These are phyloP conservation scores for Pterocarpus santalinus DNA, from an alignment of 306 rosid genomes.

Conservation along the genomic window DNA sequence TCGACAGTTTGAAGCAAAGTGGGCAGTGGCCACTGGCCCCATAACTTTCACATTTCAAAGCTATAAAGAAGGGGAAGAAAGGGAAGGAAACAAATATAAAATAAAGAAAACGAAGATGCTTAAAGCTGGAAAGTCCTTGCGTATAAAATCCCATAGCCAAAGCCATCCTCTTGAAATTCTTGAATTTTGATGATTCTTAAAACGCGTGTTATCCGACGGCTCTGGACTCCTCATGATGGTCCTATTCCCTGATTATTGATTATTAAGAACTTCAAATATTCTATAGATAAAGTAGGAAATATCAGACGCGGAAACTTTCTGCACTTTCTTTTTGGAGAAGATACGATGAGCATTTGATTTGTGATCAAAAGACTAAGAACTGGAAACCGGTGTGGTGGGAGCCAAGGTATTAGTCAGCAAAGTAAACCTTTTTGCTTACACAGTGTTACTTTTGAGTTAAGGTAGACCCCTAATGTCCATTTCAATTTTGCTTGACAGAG, in stretches of 20 bases:
- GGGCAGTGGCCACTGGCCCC: not conserved
- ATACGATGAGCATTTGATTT: not conserved
- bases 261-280: not conserved
- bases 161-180: constrained; percentile 2
- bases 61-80: not conserved
- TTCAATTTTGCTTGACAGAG: not conserved
- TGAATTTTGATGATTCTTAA: not conserved
- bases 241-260: not conserved
- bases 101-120: not conserved
- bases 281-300: not conserved
- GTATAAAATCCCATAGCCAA: not conserved
- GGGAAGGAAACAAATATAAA: not conserved
- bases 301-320: not conserved
- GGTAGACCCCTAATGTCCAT: constrained; percentile 1
- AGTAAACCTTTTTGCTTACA: not conserved
- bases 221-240: not conserved
- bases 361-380: not conserved
- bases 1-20: not conserved
- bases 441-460: constrained; percentile 1
- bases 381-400: too few relatives aligned
- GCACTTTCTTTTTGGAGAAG: constrained; percentile 2
- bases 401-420: not conserved
- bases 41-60: too few relatives aligned
- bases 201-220: not conserved
- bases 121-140: not conserved